A percentile compares a stretch with the other conserved stretches of the same genome.
Evolutionary conservation across 2,329 filamentous ascomycete species (phyloP).

Genomic region (Aspergillus niger): DNA sequence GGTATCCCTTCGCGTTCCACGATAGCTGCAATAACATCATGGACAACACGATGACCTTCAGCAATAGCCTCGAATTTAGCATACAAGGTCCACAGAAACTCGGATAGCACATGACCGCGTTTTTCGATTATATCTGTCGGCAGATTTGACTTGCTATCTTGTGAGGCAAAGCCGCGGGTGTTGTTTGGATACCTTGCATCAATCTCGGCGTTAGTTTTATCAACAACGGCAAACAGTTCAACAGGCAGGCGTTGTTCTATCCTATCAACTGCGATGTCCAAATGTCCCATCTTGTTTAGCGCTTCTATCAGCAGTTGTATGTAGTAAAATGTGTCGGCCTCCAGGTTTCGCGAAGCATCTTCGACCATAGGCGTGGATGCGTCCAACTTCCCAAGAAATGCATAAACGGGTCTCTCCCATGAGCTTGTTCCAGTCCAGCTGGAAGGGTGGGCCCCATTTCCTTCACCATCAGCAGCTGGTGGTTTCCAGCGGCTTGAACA

Average conservation of each 20-base stretch:
- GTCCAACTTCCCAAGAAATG: slow-evolving; percentile 61
- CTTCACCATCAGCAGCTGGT: slow-evolving; percentile 51
- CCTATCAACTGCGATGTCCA: slow-evolving; percentile 83
- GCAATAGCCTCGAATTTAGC: slow-evolving; percentile 97
- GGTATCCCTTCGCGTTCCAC: slow-evolving; percentile 73
- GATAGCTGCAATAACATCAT: slow-evolving; percentile 87
- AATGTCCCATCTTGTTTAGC: slow-evolving; percentile 80
- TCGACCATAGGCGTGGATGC: slow-evolving; percentile 66
- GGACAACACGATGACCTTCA: slow-evolving; percentile 89
- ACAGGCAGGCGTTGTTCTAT: slow-evolving; percentile 92
- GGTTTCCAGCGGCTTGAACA: slow-evolving; percentile 94
- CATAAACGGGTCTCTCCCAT: slow-evolving; percentile 58
- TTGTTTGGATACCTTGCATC: slow-evolving; percentile 90
- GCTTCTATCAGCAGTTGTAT: slow-evolving; percentile 84
- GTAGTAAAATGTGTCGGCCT: slow-evolving; percentile 94
- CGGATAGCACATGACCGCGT: slow-evolving; percentile 81
- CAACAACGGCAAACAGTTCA: slow-evolving; percentile 89
- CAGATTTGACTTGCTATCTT: slow-evolving; percentile 57
- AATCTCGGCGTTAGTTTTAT: slow-evolving; percentile 91
- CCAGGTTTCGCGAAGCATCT: slow-evolving; percentile 88
- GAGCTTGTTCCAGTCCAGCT: slow-evolving; percentile 38
- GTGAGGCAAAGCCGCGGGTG: slow-evolving; percentile 53
- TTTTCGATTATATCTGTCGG: slow-evolving; percentile 72
- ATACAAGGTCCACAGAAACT: slow-evolving; percentile 88
- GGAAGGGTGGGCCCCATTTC: slow-evolving; percentile 24